Conservation (phyloP, 192 early-diverging fungal species). For the Cladochytrium replicatum region DNA sequence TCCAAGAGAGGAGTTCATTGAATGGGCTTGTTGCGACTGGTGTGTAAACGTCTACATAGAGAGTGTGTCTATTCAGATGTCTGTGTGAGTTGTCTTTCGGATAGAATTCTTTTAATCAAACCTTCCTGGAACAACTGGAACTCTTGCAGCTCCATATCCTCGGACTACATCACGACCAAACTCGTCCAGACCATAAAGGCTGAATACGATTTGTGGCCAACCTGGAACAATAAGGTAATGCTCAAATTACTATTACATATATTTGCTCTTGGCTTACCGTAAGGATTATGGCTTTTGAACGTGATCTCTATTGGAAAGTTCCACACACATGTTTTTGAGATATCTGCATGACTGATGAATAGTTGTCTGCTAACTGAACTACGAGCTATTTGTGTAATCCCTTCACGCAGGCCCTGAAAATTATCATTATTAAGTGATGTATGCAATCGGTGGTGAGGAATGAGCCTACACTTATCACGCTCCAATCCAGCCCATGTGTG, state of each 20-base stretch:
- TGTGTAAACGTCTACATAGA: slow-evolving; percentile 39
- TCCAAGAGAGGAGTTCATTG: slow-evolving; percentile 39
- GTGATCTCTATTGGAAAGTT: slow-evolving; percentile 49
- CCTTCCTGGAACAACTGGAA: slow-evolving; percentile 28
- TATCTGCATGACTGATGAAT: slow-evolving; percentile 11
- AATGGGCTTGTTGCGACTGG: slow-evolving; percentile 44
- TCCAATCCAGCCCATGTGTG: slow-evolving; percentile 47
- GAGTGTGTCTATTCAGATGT: slow-evolving; percentile 24
- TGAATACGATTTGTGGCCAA: slow-evolving; percentile 47
- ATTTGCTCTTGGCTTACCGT: slow-evolving; percentile 20
- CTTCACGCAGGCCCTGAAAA: slow-evolving; percentile 46
- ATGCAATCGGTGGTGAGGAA: background rate
- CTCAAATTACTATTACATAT: background rate
- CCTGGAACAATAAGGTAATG: slow-evolving; percentile 18
- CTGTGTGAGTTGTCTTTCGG: background rate
- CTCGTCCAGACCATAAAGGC: slow-evolving; percentile 47
- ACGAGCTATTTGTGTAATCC: slow-evolving; percentile 46
- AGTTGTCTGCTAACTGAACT: slow-evolving; percentile 5
- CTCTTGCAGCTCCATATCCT: slow-evolving; percentile 40
- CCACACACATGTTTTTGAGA: slow-evolving; percentile 41
- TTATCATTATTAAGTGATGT: slow-evolving; percentile 6
- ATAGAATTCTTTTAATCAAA: slow-evolving; percentile 3
- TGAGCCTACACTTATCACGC: slow-evolving; percentile 24
- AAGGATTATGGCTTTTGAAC: slow-evolving; percentile 51
- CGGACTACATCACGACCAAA: slow-evolving; percentile 53